Base-by-base conservation (phyloP, 306 rosid species). In the Prunus padus region DNA sequence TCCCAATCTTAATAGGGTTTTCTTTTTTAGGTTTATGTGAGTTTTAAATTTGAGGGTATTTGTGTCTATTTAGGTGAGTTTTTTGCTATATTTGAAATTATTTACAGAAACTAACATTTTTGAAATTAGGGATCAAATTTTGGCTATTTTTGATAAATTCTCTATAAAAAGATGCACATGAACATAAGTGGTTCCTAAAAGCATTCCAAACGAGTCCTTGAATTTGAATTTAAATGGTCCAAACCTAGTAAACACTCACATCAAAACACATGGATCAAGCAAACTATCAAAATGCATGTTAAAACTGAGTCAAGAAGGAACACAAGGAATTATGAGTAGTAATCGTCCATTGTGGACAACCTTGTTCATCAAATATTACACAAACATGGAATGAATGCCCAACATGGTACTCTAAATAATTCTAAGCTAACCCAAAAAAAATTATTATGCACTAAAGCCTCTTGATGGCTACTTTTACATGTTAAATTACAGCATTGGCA, bases 401-500 rank as follows among this genome's bases (percentile, higher is more conserved):
- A 42, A 42, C 40, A 42, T 67, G 73, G 56, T 57, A 40, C 51
- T 54, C 78, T 37, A 56, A 61, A 72, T 64, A 33, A 62, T 49
- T 40, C 68, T 77, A 42, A 47, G 52, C 76, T 67, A 76, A 69
- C 79, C 79, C 67, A 76, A 81, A 76, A 79, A 61, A 74, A 78
- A 63, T 64, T 26, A 65, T 75, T 84, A 73, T 74, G 68, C 80
- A 73, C 83, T 77, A 72, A 28, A 68, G 86, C 84, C 84, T 74
- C 84, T 82, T 84, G 86, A 81, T 83, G 81, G 75, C 85, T 87
- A 80, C 77, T 79, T 89, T 79, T 84, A 52, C 82, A 80, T 77
- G 85, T 85, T 78, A 86, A 82, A 85, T 93, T 87, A 91, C 96
- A 91, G 86, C 40, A 78, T 74, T 67, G 82, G 85, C 83, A 85